Evolutionary conservation across 1,284 basidiomycete genomes (phyloP).

Genomic region (Singerocomus rubriflavus): DNA sequence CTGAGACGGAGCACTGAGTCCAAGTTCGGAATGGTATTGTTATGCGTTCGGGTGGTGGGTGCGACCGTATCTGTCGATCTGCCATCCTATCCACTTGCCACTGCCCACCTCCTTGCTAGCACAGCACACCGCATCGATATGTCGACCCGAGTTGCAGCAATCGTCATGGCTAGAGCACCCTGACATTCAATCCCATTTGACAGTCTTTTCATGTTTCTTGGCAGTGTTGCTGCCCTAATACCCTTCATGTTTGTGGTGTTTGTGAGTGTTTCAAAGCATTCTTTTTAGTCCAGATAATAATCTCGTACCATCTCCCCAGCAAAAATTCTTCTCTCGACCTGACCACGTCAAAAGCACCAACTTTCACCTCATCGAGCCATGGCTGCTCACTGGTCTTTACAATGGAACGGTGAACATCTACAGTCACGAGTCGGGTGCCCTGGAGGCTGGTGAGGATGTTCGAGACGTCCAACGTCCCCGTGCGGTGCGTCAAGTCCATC

Average conservation of each 20-base stretch:
- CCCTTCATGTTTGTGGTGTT: conserved; percentile 27
- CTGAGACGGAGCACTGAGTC: too few relatives aligned
- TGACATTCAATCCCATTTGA: too few relatives aligned
- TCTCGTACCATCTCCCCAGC: conserved; percentile 42
- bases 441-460: conserved; percentile 82
- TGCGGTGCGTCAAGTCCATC: conserved; percentile 95
- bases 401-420: conserved; percentile 98
- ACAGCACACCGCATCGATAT: too few relatives aligned
- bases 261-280: conserved; percentile 33
- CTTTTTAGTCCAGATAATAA: neutral
- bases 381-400: conserved; percentile 83
- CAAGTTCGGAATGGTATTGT: too few relatives aligned
- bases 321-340: conserved; percentile 90
- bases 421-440: conserved; percentile 91
- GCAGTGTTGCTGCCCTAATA: too few relatives aligned
- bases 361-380: conserved; percentile 96
- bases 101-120: too few relatives aligned
- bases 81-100: too few relatives aligned
- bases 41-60: too few relatives aligned
- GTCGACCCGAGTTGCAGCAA: too few relatives aligned
- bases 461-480: conserved; percentile 96
- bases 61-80: too few relatives aligned
- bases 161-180: too few relatives aligned
- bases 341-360: conserved; percentile 98
- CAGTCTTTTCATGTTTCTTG: too few relatives aligned